phyloP scores from a whole-genome alignment of 345 rosid genomes.

The Brassica rapa region DNA sequence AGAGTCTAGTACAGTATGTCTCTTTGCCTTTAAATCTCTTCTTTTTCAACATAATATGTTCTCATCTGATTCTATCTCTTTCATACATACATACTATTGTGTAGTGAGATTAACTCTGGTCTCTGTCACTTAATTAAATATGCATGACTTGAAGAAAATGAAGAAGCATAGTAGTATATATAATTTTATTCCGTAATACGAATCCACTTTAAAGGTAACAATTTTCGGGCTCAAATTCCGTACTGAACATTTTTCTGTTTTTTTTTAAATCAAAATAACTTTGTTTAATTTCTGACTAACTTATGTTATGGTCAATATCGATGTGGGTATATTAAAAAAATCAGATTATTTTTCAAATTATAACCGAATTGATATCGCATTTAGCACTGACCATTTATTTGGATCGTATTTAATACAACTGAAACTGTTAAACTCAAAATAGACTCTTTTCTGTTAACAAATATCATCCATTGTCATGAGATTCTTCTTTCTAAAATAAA shows the following conservation, averaged over 20 bases:
- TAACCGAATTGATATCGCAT: background rate
- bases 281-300: background rate
- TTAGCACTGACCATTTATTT: background rate
- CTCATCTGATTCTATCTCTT: background rate
- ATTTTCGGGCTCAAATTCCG: background rate
- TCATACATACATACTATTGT: background rate
- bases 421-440: too few species aligned
- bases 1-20: background rate
- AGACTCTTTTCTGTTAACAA: background rate
- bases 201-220: background rate
- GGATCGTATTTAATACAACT: background rate
- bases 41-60: background rate
- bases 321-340: too few species aligned
- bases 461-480: background rate
- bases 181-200: too few species aligned
- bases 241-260: background rate
- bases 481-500: background rate
- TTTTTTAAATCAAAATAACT: background rate
- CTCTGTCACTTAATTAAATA: constrained; percentile 48
- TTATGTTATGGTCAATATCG: too few species aligned
- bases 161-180: background rate
- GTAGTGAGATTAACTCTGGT: constrained; percentile 14
- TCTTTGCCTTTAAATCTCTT: background rate
- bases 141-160: constrained; percentile 55
- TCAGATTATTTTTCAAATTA: background rate